Evolutionary conservation across 2,329 filamentous ascomycete species (phyloP).

Genomic region (Davidsoniella eucalypti): DNA sequence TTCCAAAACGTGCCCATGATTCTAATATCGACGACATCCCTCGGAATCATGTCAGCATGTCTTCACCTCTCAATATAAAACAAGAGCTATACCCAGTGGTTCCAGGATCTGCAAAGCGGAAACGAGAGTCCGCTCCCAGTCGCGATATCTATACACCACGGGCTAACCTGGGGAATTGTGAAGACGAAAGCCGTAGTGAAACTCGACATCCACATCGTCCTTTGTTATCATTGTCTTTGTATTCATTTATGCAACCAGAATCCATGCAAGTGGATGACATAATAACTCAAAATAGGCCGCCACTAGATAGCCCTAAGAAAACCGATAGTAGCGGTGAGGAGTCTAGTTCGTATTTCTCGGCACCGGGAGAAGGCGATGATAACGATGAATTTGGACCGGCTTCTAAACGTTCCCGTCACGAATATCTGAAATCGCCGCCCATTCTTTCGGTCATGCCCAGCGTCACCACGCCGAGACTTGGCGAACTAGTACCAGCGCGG

Average conservation of each 20-base stretch:
- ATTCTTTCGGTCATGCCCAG: no score
- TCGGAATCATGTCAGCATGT: constrained; percentile 1
- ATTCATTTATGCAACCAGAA: not conserved
- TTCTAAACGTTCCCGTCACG: constrained; percentile 1
- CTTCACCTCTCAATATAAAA: constrained; percentile 1
- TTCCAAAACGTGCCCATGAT: not conserved
- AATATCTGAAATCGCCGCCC: no score
- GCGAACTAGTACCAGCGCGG: no score
- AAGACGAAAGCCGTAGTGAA: no score
- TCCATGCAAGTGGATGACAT: not conserved
- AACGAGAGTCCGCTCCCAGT: not conserved
- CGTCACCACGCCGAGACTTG: no score
- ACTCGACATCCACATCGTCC: no score
- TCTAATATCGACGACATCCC: not conserved
- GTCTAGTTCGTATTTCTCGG: not conserved
- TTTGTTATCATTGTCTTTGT: not conserved
- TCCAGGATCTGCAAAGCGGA: not conserved
- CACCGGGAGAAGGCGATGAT: not conserved
- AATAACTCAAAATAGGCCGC: not conserved
- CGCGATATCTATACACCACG: no score
- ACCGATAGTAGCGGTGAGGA: constrained; percentile 6
- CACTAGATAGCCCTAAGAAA: not conserved
- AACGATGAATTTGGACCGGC: not conserved
- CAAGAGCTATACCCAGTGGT: not conserved
- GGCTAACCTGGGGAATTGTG: no score